These are phyloP conservation scores for Clonostachys rhizophaga DNA, from an alignment of 2,329 filamentous ascomycete species.

Conservation along the genomic window DNA sequence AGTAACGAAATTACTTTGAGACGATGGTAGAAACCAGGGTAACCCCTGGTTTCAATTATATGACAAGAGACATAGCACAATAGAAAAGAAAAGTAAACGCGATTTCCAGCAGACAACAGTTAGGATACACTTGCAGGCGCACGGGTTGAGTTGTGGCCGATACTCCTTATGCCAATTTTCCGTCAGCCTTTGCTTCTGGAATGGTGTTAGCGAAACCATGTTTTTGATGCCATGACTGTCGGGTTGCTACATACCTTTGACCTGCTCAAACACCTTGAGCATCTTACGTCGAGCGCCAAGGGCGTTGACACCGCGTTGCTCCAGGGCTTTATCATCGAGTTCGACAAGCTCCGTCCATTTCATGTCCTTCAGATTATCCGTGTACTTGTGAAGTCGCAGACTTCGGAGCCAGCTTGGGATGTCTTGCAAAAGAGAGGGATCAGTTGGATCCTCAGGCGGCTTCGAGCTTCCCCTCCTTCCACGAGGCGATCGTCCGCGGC, in stretches of 20 bases:
- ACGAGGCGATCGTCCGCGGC: slow-evolving; percentile 84
- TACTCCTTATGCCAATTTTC: slow-evolving; percentile 38
- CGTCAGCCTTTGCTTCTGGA: slow-evolving; percentile 67
- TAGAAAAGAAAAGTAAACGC: too few species aligned
- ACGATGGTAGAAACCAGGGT: too few species aligned
- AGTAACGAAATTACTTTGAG: too few species aligned
- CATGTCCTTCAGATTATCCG: slow-evolving; percentile 94
- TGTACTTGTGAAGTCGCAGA: slow-evolving; percentile 95
- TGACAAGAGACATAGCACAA: too few species aligned
- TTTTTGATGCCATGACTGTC: not conserved
- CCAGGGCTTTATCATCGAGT: slow-evolving; percentile 87
- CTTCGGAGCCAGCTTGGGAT: slow-evolving; percentile 96
- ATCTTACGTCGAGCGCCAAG: slow-evolving; percentile 94
- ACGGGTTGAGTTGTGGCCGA: too few species aligned
- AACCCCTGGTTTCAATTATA: too few species aligned
- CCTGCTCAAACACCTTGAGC: slow-evolving; percentile 98
- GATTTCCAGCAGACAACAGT: too few species aligned
- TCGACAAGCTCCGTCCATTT: slow-evolving; percentile 93
- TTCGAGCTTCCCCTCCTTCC: slow-evolving; percentile 93
- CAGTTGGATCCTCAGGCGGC: slow-evolving; percentile 95
- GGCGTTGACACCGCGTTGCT: slow-evolving; percentile 90
- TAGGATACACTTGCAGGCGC: too few species aligned
- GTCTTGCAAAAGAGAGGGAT: slow-evolving; percentile 83
- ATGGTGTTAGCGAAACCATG: slow-evolving; percentile 8
- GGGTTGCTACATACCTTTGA: slow-evolving; percentile 55